Base-by-base conservation (phyloP, 2,329 filamentous ascomycete species). In the Monilinia fructicola region DNA sequence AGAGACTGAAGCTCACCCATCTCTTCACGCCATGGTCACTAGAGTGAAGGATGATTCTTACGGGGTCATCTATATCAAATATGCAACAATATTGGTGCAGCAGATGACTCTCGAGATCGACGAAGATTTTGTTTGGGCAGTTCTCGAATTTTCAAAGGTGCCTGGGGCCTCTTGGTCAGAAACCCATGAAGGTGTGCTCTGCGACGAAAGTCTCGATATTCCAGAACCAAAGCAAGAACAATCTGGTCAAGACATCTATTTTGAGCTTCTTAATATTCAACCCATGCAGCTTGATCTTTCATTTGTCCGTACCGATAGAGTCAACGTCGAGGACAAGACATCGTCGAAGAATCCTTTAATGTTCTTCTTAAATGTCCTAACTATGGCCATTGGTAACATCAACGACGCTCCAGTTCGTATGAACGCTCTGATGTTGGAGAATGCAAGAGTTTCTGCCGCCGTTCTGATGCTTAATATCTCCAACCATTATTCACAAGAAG, bases 311-410 rank as follows among this genome's bases (percentile, higher is more conserved):
- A 99, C 95, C 0, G 95, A 99, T 78, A 88, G 93, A 14, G 90
- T 99, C 79, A 99, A 99, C 71, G 94, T 92, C 2, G 94, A 98
- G 77, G 93, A 98, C 77, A 96, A 95, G 73, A 90, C 93, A 56
- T 92, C 92, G 18, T 92, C 92, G 1, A 88, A 87, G 53, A 99
- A 97, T 75, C 96, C 96, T 0, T 84, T 99, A 77, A 98, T 98
- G 93, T 99, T 98, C 81, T 93, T 97, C 76, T 88, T 98, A 77
- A 98, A 99, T 75, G 92, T 98, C 72, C 88, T 99, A 82, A 98
- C 96, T 0, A 99, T 99, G 95, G 96, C 95, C 18, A 95, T 99
- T 74, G 95, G 95, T 70, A 99, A 99, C 74, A 92, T 99, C 81
- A 99, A 99, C 74, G 96, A 99, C 78, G 95, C 95, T 9, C 96